Conservation (phyloP, 208 protist species). For the Leptomonas seymouri region DNA sequence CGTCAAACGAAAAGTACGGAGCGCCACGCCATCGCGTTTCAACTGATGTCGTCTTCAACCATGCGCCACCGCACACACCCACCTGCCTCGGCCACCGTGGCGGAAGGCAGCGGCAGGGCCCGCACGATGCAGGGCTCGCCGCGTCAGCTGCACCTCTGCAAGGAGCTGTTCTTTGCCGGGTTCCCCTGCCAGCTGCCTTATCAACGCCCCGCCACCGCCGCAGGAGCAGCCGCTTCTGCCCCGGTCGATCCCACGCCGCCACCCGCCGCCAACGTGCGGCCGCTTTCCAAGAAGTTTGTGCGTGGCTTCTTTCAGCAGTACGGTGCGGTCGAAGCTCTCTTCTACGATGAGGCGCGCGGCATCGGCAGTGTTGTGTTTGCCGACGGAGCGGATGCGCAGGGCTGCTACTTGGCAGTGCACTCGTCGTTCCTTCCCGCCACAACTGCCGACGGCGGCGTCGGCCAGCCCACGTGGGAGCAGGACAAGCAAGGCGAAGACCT, state of each 20-base stretch:
- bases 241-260: background rate
- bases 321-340: constrained; percentile 45
- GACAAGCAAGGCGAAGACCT: constrained; percentile 16
- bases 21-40: no score
- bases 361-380: constrained; percentile 72
- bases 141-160: constrained; percentile 39
- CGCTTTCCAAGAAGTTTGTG: constrained; percentile 38
- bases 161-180: constrained; percentile 77
- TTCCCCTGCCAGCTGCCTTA: constrained; percentile 33
- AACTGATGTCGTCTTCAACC: background rate
- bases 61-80: constrained; percentile 3
- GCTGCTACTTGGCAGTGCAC: constrained; percentile 67
- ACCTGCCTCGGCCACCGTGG: background rate
- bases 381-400: constrained; percentile 47
- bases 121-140: constrained; percentile 8
- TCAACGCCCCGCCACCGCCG: background rate
- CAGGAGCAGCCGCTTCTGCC: background rate
- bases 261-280: constrained; percentile 2
- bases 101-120: constrained; percentile 1
- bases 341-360: constrained; percentile 55
- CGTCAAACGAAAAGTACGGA: no score
- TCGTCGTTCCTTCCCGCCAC: constrained; percentile 40
- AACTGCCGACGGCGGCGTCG: constrained; percentile 5
- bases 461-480: constrained; percentile 15
- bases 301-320: constrained; percentile 66